Evolutionary conservation across 495 filamentous ascomycete genomes (phyloP).

Genomic region (Tuber indicum): DNA sequence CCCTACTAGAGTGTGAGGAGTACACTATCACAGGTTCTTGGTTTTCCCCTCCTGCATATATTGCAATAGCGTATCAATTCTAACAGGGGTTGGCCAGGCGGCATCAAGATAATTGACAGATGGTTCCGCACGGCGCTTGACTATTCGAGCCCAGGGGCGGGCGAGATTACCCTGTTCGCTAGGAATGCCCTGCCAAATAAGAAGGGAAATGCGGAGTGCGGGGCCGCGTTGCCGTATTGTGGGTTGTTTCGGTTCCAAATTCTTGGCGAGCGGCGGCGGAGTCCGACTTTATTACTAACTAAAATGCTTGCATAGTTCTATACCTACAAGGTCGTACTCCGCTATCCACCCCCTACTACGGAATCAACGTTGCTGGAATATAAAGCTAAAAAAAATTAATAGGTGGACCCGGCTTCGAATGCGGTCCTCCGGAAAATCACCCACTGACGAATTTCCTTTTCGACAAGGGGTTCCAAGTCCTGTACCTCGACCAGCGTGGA

Average conservation of each 20-base stretch:
- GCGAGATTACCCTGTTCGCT: constrained; percentile 31
- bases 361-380: neutral
- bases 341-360: neutral
- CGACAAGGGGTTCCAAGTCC: constrained; percentile 73
- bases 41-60: neutral
- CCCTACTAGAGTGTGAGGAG: constrained; percentile 2
- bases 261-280: neutral
- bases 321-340: neutral
- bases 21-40: constrained; percentile 23
- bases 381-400: neutral
- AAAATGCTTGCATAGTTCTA: neutral
- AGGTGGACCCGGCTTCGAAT: constrained; percentile 74
- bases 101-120: constrained; percentile 36
- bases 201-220: constrained; percentile 30
- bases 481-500: constrained; percentile 82
- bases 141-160: constrained; percentile 18
- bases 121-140: constrained; percentile 40
- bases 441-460: constrained; percentile 62
- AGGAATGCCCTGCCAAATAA: constrained; percentile 35
- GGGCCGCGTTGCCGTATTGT: constrained; percentile 35
- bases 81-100: constrained; percentile 18
- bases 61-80: neutral
- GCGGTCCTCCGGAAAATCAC: constrained; percentile 63
- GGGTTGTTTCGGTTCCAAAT: constrained; percentile 4
- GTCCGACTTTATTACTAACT: neutral